Base-by-base conservation (phyloP, 2,329 filamentous ascomycete species). In the Pseudogymnoascus sp. region DNA sequence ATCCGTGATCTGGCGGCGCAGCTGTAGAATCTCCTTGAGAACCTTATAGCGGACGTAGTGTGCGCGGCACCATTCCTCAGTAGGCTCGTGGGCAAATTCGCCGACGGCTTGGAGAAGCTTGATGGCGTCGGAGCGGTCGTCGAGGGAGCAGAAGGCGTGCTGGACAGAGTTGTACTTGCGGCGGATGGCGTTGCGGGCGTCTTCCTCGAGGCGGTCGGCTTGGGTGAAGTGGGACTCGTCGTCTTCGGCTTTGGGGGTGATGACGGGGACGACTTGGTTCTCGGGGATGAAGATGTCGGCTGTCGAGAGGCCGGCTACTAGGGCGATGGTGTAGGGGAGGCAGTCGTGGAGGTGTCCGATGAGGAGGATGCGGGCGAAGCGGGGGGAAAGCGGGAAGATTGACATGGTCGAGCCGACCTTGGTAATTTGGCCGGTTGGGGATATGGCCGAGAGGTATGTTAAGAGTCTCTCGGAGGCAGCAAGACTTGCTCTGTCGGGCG, bases 311-410 rank as follows among this genome's bases (percentile, higher is more conserved):
- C 89, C 90, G 0, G 94, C 89, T 2, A 99, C 92, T 9, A 97
- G 78, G 1, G 92, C 90, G 63, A 97, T 88, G 3, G 92, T 90
- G 70, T 96, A 93, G 0, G 88, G 87, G 58, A 95, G 80, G 65
- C 94, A 92, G 63, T 86, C 84, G 70, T 95, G 88, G 26, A 89
- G 81, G 70, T 95, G 86, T 0, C 92, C 93, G 57, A 96, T 86
- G 7, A 95, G 79, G n/a, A 99, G 78, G 74, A 97, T 97, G 61
- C 93, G 90, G 6, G 92, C 87, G 71, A 95, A 96, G 1, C 94
- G 85, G 15, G 94, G 95, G 29, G 90, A 91, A 11, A 99, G 80
- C 2, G 94, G 94, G 72, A 97, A 97, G 24, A 90, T 81, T 4
- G 92, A 90, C 76, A 99, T 88, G 60, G 91, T 88, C 36, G 84